Conservation (phyloP, 208 protist genomes). For the Leptomonas seymouri region DNA sequence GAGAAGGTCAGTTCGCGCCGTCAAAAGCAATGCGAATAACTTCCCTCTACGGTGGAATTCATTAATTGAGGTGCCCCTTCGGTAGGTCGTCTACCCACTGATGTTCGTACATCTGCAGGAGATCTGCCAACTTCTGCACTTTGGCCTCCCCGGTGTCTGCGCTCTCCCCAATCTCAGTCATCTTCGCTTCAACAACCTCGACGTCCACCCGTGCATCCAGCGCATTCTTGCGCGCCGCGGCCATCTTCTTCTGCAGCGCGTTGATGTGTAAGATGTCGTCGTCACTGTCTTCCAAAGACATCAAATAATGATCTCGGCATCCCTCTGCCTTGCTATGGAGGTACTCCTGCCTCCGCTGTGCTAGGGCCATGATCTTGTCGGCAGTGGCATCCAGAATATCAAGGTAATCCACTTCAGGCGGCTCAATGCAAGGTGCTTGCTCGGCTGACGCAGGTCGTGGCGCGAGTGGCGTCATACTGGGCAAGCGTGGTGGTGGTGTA, state of each 20-base stretch:
- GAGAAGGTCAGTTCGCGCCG: not conserved
- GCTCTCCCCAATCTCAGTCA: conserved; percentile 16
- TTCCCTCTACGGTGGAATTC: not conserved
- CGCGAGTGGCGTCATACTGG: not conserved
- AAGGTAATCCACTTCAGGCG: not conserved
- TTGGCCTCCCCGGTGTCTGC: conserved; percentile 8
- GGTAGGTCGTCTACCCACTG: conserved; percentile 19
- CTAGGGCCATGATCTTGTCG: conserved; percentile 17
- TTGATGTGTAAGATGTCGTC: conserved; percentile 36
- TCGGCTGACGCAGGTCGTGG: not conserved
- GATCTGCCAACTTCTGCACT: not conserved
- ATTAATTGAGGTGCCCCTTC: conserved; percentile 4
- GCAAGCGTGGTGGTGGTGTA: not conserved
- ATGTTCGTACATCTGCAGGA: conserved; percentile 15
- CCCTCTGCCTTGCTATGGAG: conserved; percentile 30
- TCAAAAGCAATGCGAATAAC: not conserved
- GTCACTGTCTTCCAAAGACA: conserved; percentile 55
- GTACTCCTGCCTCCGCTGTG: conserved; percentile 27
- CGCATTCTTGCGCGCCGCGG: conserved; percentile 8
- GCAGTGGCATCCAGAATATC: not conserved
- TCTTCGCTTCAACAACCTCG: conserved; percentile 4
- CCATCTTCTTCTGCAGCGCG: conserved; percentile 21
- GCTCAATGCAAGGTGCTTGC: not conserved
- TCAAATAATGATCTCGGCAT: conserved; percentile 40
- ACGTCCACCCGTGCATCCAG: conserved; percentile 16